Evolutionary conservation across 1,284 basidiomycete genomes (phyloP).

Genomic region (Ceratobasidium sp.): DNA sequence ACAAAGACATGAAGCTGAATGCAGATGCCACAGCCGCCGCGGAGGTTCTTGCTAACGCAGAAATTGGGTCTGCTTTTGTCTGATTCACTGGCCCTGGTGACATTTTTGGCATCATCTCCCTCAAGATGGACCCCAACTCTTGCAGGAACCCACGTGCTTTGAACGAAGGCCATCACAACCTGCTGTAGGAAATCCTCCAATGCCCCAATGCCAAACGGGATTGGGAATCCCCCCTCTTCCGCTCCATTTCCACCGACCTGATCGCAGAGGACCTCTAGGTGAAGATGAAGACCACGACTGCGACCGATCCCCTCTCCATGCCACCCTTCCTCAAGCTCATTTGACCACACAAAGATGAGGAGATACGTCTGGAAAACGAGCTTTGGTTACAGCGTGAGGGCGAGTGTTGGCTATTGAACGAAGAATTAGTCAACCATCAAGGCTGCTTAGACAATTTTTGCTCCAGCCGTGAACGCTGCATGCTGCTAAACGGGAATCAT

Average conservation of each 20-base stretch:
- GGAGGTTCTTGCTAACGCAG: background rate
- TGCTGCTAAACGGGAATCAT: background rate
- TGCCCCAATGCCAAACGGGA: background rate
- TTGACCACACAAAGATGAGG: background rate
- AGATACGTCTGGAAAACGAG: background rate
- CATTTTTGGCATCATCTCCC: background rate
- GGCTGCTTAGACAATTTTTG: background rate
- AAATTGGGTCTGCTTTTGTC: background rate
- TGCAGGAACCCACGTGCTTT: background rate
- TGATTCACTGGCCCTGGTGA: background rate
- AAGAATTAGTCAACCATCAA: background rate
- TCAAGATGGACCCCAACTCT: background rate
- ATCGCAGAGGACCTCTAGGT: background rate
- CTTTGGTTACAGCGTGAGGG: background rate
- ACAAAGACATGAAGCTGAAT: too few species aligned
- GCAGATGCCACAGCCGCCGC: background rate
- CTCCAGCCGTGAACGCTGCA: background rate
- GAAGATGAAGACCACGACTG: background rate
- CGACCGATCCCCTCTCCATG: background rate
- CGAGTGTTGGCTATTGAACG: background rate
- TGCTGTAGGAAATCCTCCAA: background rate
- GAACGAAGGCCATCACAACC: background rate
- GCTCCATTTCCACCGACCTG: background rate
- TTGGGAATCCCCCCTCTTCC: background rate
- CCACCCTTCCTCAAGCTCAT: background rate